A percentile compares a stretch with the other conserved stretches of the same genome.
phyloP scores from a whole-genome alignment of 768 basidiomycete genomes.

The Mycena galericulata region DNA sequence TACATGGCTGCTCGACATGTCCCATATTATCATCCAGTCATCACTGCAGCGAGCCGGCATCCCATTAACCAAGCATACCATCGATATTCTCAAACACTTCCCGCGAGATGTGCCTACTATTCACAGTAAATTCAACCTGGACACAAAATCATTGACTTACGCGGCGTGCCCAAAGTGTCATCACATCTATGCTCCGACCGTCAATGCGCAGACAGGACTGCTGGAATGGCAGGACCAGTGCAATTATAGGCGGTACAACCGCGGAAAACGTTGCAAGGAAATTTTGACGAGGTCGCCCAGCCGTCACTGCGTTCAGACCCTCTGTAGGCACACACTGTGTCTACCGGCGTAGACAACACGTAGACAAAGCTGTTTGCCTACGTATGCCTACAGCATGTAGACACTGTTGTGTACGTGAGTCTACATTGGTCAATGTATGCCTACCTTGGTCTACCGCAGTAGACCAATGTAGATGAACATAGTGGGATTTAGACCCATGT shows the following conservation, averaged over 20 bases:
- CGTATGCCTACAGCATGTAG: too few species aligned
- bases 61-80: background rate
- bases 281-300: background rate
- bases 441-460: too few species aligned
- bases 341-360: too few species aligned
- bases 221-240: background rate
- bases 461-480: too few species aligned
- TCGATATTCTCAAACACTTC: background rate
- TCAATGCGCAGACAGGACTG: background rate
- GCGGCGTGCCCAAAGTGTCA: background rate
- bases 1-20: background rate
- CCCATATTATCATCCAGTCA: background rate
- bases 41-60: background rate
- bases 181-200: background rate
- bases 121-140: background rate
- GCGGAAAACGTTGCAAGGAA: background rate
- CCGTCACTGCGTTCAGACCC: too few species aligned
- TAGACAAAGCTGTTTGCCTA: too few species aligned
- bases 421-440: too few species aligned
- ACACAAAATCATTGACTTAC: background rate
- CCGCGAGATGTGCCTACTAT: background rate
- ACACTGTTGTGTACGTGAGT: too few species aligned
- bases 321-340: too few species aligned
- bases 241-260: background rate
- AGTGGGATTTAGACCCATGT: too few species aligned